Evolutionary conservation across 2,329 filamentous ascomycete genomes (phyloP).

Genomic region (Pseudocercospora eumusae): DNA sequence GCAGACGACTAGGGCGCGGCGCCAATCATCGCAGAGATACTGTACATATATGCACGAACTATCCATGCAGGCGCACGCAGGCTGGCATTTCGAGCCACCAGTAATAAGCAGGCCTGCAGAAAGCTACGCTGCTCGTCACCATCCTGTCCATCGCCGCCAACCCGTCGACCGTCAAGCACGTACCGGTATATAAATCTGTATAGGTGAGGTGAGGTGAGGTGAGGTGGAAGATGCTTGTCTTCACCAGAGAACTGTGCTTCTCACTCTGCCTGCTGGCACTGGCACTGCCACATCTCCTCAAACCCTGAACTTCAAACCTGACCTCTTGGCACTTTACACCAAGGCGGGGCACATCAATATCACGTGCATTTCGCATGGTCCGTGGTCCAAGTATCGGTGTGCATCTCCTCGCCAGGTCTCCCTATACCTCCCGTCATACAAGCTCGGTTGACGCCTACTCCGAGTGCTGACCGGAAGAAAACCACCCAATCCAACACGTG

Average conservation of each 20-base stretch:
- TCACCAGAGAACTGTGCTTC: too few species aligned
- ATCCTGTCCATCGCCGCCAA: constrained; percentile 11
- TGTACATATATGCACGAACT: constrained; percentile 3
- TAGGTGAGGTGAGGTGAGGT: too few species aligned
- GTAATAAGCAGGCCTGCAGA: neutral
- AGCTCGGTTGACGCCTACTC: too few species aligned
- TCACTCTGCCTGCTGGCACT: too few species aligned
- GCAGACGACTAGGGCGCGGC: constrained; percentile 7
- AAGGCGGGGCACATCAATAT: neutral
- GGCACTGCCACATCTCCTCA: neutral
- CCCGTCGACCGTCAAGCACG: neutral
- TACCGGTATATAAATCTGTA: too few species aligned
- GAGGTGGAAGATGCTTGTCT: too few species aligned
- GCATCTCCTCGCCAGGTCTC: too few species aligned
- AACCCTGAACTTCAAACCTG: too few species aligned
- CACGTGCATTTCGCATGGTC: neutral
- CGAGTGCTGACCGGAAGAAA: constrained; percentile 2
- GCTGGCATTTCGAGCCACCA: constrained; percentile 1
- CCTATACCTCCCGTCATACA: too few species aligned
- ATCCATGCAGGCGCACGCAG: constrained; percentile 5
- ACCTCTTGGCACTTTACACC: neutral
- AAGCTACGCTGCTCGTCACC: constrained; percentile 15
- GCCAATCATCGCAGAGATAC: constrained; percentile 10
- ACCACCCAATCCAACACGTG: too few species aligned
- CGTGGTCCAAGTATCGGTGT: too few species aligned